A percentile compares a stretch with the other conserved stretches of the same genome.
Evolutionary conservation across 1,284 basidiomycete species (phyloP).

Genomic region (Tetrapyrgos nigripes): DNA sequence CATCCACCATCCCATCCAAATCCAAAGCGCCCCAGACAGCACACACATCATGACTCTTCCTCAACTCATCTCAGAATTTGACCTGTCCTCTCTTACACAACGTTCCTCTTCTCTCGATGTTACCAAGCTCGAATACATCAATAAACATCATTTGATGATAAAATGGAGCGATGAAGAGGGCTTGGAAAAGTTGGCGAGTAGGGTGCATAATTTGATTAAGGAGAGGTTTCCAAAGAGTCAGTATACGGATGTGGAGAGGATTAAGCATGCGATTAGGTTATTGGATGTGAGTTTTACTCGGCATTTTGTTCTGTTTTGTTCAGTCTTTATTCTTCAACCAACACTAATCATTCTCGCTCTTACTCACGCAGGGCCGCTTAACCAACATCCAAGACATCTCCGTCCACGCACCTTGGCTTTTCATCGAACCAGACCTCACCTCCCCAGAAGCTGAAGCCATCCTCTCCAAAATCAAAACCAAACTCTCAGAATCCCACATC

Average conservation of each 20-base stretch:
- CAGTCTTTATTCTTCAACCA: neutral
- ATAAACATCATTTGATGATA: constrained; percentile 75
- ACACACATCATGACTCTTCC: constrained; percentile 68
- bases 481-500: constrained; percentile 13
- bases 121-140: constrained; percentile 76
- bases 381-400: constrained; percentile 75
- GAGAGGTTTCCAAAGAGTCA: constrained; percentile 52
- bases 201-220: constrained; percentile 54
- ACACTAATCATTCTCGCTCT: neutral
- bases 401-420: constrained; percentile 75
- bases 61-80: constrained; percentile 74
- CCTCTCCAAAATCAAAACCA: constrained; percentile 47
- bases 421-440: constrained; percentile 66
- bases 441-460: constrained; percentile 63
- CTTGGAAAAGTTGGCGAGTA: constrained; percentile 52
- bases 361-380: constrained; percentile 63
- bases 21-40: constrained; percentile 58
- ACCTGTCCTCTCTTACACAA: constrained; percentile 74
- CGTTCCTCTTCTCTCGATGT: constrained; percentile 77
- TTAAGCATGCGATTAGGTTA: constrained; percentile 60
- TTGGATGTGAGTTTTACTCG: constrained; percentile 54
- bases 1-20: neutral
- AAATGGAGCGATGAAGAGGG: constrained; percentile 48
- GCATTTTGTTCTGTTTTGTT: neutral
- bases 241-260: constrained; percentile 57